Evolutionary conservation across 495 filamentous ascomycete genomes (phyloP).

Genomic region (Penicillium coprophilum): DNA sequence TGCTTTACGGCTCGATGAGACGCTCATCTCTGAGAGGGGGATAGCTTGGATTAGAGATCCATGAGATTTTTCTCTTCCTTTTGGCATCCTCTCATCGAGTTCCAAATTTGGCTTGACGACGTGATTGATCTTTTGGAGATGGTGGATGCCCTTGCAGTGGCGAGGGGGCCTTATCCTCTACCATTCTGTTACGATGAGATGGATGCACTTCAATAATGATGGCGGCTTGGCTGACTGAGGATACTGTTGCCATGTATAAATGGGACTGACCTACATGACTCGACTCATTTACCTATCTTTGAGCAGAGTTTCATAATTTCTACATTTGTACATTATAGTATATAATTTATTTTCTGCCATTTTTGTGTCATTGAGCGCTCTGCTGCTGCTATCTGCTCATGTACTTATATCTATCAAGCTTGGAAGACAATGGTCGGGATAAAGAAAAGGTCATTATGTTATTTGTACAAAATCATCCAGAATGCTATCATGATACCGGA

Average conservation of each 20-base stretch:
- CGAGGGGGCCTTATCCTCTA: not conserved
- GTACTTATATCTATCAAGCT: not conserved
- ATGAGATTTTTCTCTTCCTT: slow-evolving; percentile 15
- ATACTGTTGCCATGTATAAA: not conserved
- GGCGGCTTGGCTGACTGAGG: slow-evolving; percentile 3
- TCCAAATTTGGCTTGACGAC: not conserved
- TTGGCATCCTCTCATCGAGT: not conserved
- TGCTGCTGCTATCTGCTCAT: not conserved
- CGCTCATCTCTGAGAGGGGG: slow-evolving; percentile 21
- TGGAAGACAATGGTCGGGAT: not conserved
- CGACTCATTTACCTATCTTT: not conserved
- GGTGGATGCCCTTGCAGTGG: not conserved
- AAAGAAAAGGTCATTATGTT: not conserved
- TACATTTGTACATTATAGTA: not conserved
- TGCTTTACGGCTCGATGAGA: slow-evolving; percentile 34
- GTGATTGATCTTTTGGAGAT: slow-evolving; percentile 1
- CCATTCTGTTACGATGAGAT: slow-evolving; percentile 18
- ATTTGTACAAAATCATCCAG: not conserved
- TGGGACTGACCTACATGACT: not conserved
- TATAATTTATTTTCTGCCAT: not conserved
- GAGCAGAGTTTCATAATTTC: not conserved
- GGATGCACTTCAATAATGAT: slow-evolving; percentile 9
- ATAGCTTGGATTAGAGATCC: slow-evolving; percentile 34
- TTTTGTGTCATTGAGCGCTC: not conserved
- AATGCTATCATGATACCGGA: not conserved